Base-by-base conservation (phyloP, 768 basidiomycete species). In the Mycena alexandri region DNA sequence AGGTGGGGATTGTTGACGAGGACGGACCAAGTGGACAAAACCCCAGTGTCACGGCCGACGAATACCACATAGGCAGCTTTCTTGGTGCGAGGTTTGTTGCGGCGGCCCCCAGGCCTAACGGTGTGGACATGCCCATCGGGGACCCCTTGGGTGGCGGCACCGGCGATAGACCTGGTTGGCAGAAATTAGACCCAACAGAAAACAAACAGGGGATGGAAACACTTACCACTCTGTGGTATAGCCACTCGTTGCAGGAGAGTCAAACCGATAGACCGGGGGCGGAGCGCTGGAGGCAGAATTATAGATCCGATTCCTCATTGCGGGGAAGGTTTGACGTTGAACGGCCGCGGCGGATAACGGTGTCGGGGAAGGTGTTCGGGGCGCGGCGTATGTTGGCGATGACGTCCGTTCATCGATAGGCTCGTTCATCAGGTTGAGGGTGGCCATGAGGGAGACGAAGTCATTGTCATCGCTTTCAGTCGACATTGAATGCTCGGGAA, bases 31-130 rank as follows among this genome's bases (percentile, higher is more conserved):
- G 43, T 25, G 1, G 0, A 17, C 5, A 55, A 24, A 2, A 63
- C 44, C 0, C 54, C 62, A 14, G 10, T 36, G 3, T n/a, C 22
- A 1, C 4, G 17, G 1, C 63, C 63, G 6, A 17, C 25, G 16
- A 65, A 57, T 1, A 65, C 56, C 8, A 52, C 38, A 16, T 65
- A 65, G 2, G 55, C 63, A 8, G 38, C 46, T 13, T 51, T 58
- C 19, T 52, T 57, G 5, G 21, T 9, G 17, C 24, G 34, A 9
- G 13, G 5, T 4, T 29, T 11, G 12, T n/a, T 52, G 44, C 44
- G 52, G 38, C 13, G 24, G 25, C 44, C 24, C 2, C 13, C 11
- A 0, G 12, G 0, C 11, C 38, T 8, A 10, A 63, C 34, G 10
- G 10, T n/a, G 4, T 34, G 55, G 17, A 65, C 63, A 12, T 2